Conservation (phyloP, 495 filamentous ascomycete species). For the Penicillium manginii region DNA sequence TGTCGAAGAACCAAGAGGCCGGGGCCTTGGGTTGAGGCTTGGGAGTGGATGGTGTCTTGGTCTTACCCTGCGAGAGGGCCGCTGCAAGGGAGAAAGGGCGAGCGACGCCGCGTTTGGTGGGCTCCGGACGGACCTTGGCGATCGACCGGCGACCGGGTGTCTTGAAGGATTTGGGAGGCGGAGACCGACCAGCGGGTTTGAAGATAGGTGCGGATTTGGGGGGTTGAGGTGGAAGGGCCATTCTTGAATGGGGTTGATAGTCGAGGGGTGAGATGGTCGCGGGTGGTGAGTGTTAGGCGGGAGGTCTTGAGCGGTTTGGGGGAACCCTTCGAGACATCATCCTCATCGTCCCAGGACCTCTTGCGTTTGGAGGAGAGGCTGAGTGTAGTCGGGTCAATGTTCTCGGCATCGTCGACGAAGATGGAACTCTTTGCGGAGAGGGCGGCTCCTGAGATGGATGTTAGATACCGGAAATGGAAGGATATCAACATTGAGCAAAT, state of each 20-base stretch:
- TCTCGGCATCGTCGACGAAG: conserved; percentile 70
- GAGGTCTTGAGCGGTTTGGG: conserved; percentile 49
- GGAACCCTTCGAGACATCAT: conserved; percentile 46
- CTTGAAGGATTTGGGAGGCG: conserved; percentile 39
- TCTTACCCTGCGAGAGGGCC: conserved; percentile 57
- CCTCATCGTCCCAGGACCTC: conserved; percentile 56
- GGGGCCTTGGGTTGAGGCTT: conserved; percentile 49
- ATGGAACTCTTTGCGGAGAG: conserved; percentile 39
- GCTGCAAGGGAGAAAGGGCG: conserved; percentile 78
- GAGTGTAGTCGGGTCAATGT: conserved; percentile 72
- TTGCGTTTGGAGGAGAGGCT: conserved; percentile 68
- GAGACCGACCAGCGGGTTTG: conserved; percentile 48
- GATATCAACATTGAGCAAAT: background rate
- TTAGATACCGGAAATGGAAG: conserved; percentile 6
- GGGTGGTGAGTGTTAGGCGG: conserved; percentile 37
- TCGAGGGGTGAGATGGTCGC: conserved; percentile 36
- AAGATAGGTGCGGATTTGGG: conserved; percentile 39
- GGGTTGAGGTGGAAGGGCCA: conserved; percentile 32
- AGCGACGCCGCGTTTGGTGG: conserved; percentile 41
- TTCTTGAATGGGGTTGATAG: conserved; percentile 43
- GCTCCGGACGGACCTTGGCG: conserved; percentile 55
- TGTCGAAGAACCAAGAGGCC: conserved; percentile 86
- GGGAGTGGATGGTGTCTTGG: conserved; percentile 28
- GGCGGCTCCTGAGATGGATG: conserved; percentile 24
- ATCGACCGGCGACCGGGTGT: conserved; percentile 42